Evolutionary conservation across 225 moss, liverwort and hornwort species (phyloP).

Genomic region (Climacium dendroides): DNA sequence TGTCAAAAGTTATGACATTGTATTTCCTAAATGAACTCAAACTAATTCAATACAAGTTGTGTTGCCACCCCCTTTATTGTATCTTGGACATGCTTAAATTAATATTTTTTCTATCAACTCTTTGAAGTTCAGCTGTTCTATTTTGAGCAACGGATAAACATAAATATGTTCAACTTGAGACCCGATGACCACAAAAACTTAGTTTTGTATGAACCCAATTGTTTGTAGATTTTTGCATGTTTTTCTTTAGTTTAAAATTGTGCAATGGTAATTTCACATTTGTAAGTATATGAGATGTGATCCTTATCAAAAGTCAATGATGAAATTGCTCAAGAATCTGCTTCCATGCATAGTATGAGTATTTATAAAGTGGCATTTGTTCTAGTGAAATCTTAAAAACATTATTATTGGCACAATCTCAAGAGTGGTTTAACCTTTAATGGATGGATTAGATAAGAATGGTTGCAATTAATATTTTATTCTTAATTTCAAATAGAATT

Average conservation of each 20-base stretch:
- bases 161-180: too few relatives aligned
- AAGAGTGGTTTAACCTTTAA: not conserved
- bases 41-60: not conserved
- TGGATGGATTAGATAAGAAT: not conserved
- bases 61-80: not conserved
- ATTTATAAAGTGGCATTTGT: not conserved
- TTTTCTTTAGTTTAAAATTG: not conserved
- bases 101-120: not conserved
- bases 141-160: not conserved
- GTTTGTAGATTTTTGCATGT: not conserved
- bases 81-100: not conserved
- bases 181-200: not conserved
- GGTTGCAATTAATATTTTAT: too few relatives aligned
- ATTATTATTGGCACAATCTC: not conserved
- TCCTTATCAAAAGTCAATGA: not conserved
- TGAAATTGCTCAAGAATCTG: not conserved
- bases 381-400: not conserved
- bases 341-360: not conserved
- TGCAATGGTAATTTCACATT: fast-evolving
- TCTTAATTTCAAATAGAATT: not conserved
- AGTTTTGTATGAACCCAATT: not conserved
- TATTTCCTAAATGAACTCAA: not conserved
- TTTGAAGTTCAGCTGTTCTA: not conserved
- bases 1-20: not conserved
- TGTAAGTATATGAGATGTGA: not conserved